These are phyloP conservation scores for Fusarium sp. DNA, from an alignment of 2,329 filamentous ascomycete species.

Conservation along the genomic window DNA sequence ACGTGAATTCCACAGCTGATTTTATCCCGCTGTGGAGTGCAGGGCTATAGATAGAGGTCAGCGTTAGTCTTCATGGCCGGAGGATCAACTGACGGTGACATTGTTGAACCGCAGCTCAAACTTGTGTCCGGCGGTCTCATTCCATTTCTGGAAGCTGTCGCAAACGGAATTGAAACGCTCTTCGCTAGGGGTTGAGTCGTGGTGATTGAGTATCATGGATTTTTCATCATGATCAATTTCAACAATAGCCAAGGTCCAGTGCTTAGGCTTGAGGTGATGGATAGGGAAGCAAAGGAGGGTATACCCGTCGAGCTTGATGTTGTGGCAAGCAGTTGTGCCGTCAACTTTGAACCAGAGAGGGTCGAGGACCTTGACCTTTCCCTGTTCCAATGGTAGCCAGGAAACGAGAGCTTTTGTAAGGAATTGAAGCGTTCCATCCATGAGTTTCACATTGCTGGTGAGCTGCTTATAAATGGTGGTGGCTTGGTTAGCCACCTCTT, in stretches of 20 bases:
- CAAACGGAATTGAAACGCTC: not conserved
- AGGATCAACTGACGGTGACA: not conserved
- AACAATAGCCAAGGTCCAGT: not conserved
- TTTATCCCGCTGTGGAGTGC: not conserved
- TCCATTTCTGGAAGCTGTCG: not conserved
- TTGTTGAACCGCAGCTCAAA: not conserved
- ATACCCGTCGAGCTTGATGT: not conserved
- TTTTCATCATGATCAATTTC: not conserved
- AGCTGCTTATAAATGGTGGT: not conserved
- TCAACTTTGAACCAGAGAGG: constrained; percentile 10
- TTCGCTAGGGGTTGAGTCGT: not conserved
- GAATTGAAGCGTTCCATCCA: not conserved
- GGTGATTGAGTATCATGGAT: not conserved
- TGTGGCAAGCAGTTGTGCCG: not conserved
- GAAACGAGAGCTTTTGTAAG: not conserved
- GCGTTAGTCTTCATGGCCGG: not conserved
- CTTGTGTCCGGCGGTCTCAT: not conserved
- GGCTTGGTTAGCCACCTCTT: not conserved
- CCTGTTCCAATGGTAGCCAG: not conserved
- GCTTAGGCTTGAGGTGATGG: not conserved
- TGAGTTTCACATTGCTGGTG: not conserved
- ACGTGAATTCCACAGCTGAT: constrained; percentile 1
- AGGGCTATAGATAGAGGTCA: not conserved
- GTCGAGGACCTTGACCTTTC: not conserved
- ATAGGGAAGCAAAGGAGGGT: not conserved